These are phyloP conservation scores for Lyophyllum atratum DNA, from an alignment of 768 basidiomycete genomes.

Conservation along the genomic window DNA sequence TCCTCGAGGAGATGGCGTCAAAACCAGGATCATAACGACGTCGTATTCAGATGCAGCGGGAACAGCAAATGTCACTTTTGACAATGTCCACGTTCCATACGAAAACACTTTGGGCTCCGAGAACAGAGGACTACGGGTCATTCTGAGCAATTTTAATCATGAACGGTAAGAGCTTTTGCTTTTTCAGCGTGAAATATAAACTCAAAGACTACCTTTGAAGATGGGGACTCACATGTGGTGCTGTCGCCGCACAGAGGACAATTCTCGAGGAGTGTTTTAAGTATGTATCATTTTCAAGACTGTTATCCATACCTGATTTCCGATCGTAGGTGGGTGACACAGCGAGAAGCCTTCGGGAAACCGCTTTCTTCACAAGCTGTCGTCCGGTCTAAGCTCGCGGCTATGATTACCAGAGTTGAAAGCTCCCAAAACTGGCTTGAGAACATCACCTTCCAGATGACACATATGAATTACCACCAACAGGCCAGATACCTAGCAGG, in stretches of 20 bases:
- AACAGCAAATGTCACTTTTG: conserved; percentile 58
- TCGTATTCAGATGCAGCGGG: conserved; percentile 57
- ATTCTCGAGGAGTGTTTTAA: conserved; percentile 83
- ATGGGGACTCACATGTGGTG: conserved; percentile 17
- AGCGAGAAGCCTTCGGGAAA: conserved; percentile 90
- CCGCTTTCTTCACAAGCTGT: conserved; percentile 80
- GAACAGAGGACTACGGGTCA: conserved; percentile 46
- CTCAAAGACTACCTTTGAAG: neutral
- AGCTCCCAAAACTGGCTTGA: conserved; percentile 76
- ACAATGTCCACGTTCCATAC: conserved; percentile 64
- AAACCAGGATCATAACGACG: conserved; percentile 66
- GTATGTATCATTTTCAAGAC: conserved; percentile 30
- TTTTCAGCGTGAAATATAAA: neutral
- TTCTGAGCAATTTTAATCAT: conserved; percentile 83
- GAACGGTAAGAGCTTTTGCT: conserved; percentile 73
- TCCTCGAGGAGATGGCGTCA: conserved; percentile 54
- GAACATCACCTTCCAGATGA: conserved; percentile 85
- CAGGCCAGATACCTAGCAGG: conserved; percentile 75
- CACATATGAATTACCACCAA: conserved; percentile 79
- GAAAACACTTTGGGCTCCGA: conserved; percentile 69
- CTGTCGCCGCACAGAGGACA: conserved; percentile 41
- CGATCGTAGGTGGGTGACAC: conserved; percentile 67
- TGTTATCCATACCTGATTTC: neutral
- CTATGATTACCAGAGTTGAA: conserved; percentile 78
- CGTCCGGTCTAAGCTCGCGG: conserved; percentile 83